These are phyloP conservation scores for Colletotrichum godetiae DNA, from an alignment of 2,329 filamentous ascomycete species.

Conservation along the genomic window DNA sequence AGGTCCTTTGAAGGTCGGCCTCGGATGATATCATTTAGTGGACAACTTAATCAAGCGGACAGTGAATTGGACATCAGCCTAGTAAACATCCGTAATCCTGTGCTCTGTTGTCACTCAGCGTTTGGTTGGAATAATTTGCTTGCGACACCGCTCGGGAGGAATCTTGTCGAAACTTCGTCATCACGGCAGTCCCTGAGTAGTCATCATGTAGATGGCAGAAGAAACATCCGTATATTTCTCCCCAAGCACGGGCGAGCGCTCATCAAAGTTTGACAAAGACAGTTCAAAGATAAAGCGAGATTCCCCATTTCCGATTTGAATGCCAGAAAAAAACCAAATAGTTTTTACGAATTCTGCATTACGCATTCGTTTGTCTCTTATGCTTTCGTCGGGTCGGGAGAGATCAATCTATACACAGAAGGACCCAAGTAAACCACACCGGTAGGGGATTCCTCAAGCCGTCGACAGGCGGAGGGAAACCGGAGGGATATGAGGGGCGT, in stretches of 20 bases:
- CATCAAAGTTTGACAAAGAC: constrained; percentile 15
- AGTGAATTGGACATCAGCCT: too few species aligned
- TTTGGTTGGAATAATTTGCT: too few species aligned
- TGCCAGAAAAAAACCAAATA: constrained; percentile 32
- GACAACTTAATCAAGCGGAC: too few species aligned
- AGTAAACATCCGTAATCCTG: too few species aligned
- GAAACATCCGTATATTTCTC: constrained; percentile 18
- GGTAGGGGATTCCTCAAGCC: not conserved
- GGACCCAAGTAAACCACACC: not conserved
- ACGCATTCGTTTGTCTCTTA: constrained; percentile 33
- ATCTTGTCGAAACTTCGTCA: not conserved
- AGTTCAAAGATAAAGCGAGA: constrained; percentile 9
- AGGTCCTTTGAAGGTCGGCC: too few species aligned
- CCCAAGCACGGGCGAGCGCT: not conserved
- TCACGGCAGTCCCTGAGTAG: not conserved
- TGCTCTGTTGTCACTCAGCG: too few species aligned
- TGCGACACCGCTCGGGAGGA: too few species aligned
- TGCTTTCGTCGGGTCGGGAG: constrained; percentile 16
- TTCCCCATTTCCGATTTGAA: constrained; percentile 33
- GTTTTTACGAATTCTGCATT: constrained; percentile 33
- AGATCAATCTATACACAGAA: not conserved
- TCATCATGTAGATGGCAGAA: not conserved
- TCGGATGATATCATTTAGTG: too few species aligned
- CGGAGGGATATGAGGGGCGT: not conserved
- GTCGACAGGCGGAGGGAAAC: constrained; percentile 7